These are phyloP conservation scores for Erucastrum elatum DNA, from an alignment of 345 rosid genomes.

Conservation along the genomic window DNA sequence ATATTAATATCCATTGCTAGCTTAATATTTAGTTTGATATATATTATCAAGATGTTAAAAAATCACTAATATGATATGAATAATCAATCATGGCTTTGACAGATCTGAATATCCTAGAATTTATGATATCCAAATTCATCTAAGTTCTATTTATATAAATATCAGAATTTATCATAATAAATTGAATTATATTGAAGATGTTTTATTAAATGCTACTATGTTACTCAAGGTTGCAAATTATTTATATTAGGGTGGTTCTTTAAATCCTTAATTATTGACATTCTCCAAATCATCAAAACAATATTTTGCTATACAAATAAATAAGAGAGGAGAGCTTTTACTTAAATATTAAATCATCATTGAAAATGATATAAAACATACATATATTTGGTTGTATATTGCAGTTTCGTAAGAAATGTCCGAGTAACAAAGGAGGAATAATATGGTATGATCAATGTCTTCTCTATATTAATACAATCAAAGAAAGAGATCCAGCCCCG, in stretches of 20 bases:
- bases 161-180: not conserved
- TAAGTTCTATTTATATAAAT: not conserved
- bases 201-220: not conserved
- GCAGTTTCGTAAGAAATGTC: not conserved
- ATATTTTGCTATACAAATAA: not conserved
- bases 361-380: not conserved
- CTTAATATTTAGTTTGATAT: not conserved
- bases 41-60: not conserved
- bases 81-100: not conserved
- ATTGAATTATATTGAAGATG: not conserved
- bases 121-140: not conserved
- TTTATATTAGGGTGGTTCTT: not conserved
- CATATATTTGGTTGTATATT: not conserved
- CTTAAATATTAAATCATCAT: not conserved
- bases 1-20: not conserved
- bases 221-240: not conserved
- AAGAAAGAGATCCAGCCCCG: not conserved
- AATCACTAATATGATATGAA: not conserved
- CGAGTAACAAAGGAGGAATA: not conserved
- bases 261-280: not conserved
- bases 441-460: not conserved
- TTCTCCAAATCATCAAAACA: not conserved
- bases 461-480: not conserved
- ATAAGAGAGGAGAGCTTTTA: not conserved
- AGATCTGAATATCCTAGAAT: not conserved